Percentiles rank a stretch among this genome's conserved stretches.
phyloP scores from a whole-genome alignment of 345 rosid species.

The Dipteronia dyeriana region DNA sequence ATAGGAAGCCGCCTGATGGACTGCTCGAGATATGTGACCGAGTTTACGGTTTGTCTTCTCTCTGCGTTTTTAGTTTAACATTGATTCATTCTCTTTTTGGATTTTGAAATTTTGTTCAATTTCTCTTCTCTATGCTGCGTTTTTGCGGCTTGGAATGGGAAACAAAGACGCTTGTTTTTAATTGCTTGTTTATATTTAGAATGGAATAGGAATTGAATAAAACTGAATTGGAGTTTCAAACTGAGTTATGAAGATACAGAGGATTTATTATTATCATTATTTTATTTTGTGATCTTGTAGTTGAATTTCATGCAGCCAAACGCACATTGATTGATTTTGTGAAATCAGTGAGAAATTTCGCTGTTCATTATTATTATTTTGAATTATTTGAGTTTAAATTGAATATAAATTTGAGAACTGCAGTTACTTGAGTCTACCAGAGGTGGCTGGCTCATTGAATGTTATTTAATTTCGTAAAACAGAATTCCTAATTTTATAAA shows the following conservation, averaged over 20 bases:
- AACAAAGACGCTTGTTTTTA: neutral
- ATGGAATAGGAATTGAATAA: neutral
- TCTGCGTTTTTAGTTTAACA: neutral
- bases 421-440: too few species aligned
- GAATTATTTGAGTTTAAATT: neutral
- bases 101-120: neutral
- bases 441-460: too few species aligned
- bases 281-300: neutral
- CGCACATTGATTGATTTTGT: neutral
- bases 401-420: neutral
- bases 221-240: constrained; percentile 6
- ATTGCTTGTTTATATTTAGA: too few species aligned
- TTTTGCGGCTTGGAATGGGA: neutral
- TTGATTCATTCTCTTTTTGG: neutral
- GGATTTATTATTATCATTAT: neutral
- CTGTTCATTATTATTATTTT: neutral
- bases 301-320: neutral
- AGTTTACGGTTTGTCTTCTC: constrained; percentile 62
- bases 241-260: neutral
- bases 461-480: too few species aligned
- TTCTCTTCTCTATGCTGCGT: neutral
- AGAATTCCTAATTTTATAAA: too few species aligned
- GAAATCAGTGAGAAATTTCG: neutral
- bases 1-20: constrained; percentile 89
- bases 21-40: constrained; percentile 89